Evolutionary conservation across 2,329 filamentous ascomycete genomes (phyloP).

Genomic region (Alternaria sp.): DNA sequence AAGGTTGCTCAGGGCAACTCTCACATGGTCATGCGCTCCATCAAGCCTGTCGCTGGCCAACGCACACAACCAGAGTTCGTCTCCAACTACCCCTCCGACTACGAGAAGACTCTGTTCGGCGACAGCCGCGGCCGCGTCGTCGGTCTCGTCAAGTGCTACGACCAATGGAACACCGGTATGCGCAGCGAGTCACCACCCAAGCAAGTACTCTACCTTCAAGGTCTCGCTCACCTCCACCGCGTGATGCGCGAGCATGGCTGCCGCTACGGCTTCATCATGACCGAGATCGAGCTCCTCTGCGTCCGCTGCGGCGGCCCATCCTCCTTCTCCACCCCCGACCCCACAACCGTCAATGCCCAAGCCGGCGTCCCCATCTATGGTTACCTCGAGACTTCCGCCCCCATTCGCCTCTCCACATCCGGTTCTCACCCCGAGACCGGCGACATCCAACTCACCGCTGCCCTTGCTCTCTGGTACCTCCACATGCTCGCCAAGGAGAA

Average conservation of each 20-base stretch:
- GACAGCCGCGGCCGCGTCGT: slow-evolving; percentile 68
- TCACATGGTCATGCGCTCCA: slow-evolving; percentile 59
- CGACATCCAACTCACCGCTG: slow-evolving; percentile 67
- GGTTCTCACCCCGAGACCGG: slow-evolving; percentile 42
- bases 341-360: slow-evolving; percentile 51
- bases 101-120: slow-evolving; percentile 56
- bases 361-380: slow-evolving; percentile 78
- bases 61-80: slow-evolving; percentile 70
- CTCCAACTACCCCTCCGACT: slow-evolving; percentile 65
- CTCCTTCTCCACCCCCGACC: slow-evolving; percentile 34
- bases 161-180: slow-evolving; percentile 96
- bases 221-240: slow-evolving; percentile 83
- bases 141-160: slow-evolving; percentile 88
- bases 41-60: slow-evolving; percentile 46
- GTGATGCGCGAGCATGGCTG: slow-evolving; percentile 93
- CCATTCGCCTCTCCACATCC: slow-evolving; percentile 60
- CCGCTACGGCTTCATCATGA: slow-evolving; percentile 95
- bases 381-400: slow-evolving; percentile 75
- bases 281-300: slow-evolving; percentile 91
- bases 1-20: slow-evolving; percentile 74
- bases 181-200: slow-evolving; percentile 83
- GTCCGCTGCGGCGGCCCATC: slow-evolving; percentile 74
- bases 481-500: slow-evolving; percentile 74
- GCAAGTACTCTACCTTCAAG: slow-evolving; percentile 86
- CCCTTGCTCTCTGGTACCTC: slow-evolving; percentile 77